Conservation (phyloP, 2,329 filamentous ascomycete species). For the Paraphaeosphaeria minitans region DNA sequence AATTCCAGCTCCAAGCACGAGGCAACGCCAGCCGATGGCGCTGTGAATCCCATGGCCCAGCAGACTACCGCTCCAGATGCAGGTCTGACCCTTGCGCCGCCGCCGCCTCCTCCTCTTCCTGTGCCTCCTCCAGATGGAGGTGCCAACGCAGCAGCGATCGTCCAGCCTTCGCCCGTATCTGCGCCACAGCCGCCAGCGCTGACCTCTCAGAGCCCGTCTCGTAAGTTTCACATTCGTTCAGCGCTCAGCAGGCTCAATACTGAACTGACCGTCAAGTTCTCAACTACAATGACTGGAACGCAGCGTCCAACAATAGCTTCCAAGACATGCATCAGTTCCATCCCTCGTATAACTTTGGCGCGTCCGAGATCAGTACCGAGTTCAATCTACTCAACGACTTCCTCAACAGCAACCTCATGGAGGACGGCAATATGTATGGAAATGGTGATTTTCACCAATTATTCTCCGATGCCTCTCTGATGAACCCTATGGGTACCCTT, state of each 20-base stretch:
- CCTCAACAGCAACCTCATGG: conserved; percentile 85
- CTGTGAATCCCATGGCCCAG: conserved; percentile 34
- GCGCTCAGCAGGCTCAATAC: conserved; percentile 27
- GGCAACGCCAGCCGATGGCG: conserved; percentile 34
- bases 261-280: conserved; percentile 61
- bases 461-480: conserved; percentile 64
- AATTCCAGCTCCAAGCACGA: conserved; percentile 38
- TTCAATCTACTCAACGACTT: conserved; percentile 98
- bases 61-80: conserved; percentile 41
- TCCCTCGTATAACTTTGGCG: conserved; percentile 91
- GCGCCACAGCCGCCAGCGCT: conserved; percentile 67
- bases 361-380: conserved; percentile 94
- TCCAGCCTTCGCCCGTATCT: conserved; percentile 72
- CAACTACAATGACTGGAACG: conserved; percentile 80
- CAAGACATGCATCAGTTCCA: conserved; percentile 95
- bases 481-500: conserved; percentile 50
- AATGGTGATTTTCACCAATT: conserved; percentile 56
- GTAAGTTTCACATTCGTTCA: conserved; percentile 62
- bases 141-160: conserved; percentile 63
- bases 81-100: conserved; percentile 46
- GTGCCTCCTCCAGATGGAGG: conserved; percentile 35
- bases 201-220: conserved; percentile 71
- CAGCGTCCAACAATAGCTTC: conserved; percentile 77
- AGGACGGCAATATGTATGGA: conserved; percentile 61
- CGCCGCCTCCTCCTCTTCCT: conserved; percentile 30